A percentile compares a stretch with the other conserved stretches of the same genome.
Evolutionary conservation across 1,284 basidiomycete species (phyloP).

Genomic region (Coniferiporia sulphurascens): DNA sequence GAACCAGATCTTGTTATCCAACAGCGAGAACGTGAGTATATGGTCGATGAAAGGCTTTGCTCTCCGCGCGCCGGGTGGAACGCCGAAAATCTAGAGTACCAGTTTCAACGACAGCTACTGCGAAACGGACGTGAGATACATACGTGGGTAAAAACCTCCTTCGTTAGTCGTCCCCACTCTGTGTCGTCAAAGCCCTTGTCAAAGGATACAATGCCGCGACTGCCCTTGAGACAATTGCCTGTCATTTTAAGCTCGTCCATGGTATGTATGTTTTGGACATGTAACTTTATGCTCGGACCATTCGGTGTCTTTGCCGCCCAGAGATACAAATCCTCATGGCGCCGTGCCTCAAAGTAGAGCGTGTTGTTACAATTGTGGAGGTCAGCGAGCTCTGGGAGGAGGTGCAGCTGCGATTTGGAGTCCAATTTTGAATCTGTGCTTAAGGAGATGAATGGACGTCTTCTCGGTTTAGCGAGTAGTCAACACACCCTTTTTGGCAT

Average conservation of each 20-base stretch:
- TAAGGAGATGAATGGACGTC: neutral
- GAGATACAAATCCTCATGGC: slow-evolving; percentile 94
- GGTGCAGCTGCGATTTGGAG: slow-evolving; percentile 91
- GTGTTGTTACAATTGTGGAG: slow-evolving; percentile 98
- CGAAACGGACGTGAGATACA: slow-evolving; percentile 31
- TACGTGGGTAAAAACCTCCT: slow-evolving; percentile 96
- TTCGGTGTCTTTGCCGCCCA: slow-evolving; percentile 98
- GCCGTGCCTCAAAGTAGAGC: slow-evolving; percentile 94
- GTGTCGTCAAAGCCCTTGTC: slow-evolving; percentile 87
- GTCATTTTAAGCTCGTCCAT: slow-evolving; percentile 99
- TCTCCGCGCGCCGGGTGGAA: slow-evolving; percentile 83
- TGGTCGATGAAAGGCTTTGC: slow-evolving; percentile 99
- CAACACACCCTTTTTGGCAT: slow-evolving; percentile 87
- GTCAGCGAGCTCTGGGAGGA: slow-evolving; percentile 96
- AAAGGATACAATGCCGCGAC: slow-evolving; percentile 89
- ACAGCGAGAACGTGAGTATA: slow-evolving; percentile 91
- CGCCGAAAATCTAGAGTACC: slow-evolving; percentile 79
- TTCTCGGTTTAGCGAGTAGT: neutral
- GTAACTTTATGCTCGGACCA: slow-evolving; percentile 95
- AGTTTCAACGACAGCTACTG: slow-evolving; percentile 9
- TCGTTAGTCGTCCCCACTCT: slow-evolving; percentile 86
- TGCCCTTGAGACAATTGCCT: slow-evolving; percentile 97
- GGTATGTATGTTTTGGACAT: slow-evolving; percentile 98
- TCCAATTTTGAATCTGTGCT: slow-evolving; percentile 92
- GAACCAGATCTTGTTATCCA: slow-evolving; percentile 99